These are phyloP conservation scores for Syzygium jambos DNA, from an alignment of 345 rosid genomes.

Conservation along the genomic window DNA sequence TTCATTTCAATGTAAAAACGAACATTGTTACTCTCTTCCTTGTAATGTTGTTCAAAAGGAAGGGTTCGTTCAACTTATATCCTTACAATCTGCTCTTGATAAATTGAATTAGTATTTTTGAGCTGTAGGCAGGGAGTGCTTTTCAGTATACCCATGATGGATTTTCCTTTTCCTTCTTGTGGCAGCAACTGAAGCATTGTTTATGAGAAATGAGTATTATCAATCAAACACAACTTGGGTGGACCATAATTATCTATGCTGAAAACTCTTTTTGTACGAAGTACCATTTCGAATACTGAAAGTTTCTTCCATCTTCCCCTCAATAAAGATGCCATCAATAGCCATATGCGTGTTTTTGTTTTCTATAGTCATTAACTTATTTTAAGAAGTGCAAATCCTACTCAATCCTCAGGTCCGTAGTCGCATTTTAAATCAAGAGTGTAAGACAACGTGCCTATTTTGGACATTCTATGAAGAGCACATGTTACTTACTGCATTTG, in stretches of 20 bases:
- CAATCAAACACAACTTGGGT: background rate
- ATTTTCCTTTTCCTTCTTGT: background rate
- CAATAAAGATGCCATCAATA: background rate
- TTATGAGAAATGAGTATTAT: background rate
- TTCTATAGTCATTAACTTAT: background rate
- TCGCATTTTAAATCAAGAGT: background rate
- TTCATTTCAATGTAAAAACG: background rate
- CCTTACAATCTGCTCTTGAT: background rate
- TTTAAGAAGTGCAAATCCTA: background rate
- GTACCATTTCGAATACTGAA: background rate
- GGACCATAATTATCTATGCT: background rate
- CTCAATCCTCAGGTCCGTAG: background rate
- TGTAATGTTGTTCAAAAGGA: background rate
- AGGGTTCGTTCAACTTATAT: background rate
- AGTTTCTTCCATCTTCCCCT: background rate
- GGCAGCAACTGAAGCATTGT: background rate
- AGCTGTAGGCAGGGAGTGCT: background rate
- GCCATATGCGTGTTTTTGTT: background rate
- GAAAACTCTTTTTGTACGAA: background rate
- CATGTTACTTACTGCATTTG: background rate
- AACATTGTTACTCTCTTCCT: background rate
- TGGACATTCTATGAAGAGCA: background rate
- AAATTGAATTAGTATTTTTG: background rate
- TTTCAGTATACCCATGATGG: background rate
- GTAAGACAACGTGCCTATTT: background rate